Conservation (phyloP, 495 filamentous ascomycete species). For the Penicillium diatomitis region DNA sequence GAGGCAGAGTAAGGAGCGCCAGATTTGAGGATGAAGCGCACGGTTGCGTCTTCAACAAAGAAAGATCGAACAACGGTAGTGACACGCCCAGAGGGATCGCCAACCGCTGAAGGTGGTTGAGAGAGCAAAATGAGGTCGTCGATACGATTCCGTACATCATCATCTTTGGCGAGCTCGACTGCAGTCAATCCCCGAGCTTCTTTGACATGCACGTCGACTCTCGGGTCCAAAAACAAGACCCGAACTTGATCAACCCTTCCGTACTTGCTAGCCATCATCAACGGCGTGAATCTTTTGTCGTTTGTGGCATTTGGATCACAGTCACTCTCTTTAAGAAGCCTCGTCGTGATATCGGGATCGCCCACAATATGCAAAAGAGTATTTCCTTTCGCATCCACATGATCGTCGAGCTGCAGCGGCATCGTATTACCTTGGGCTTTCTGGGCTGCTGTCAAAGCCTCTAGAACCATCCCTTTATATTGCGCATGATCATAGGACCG, state of each 20-base stretch:
- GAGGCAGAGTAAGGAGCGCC: constrained; percentile 46
- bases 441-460: constrained; percentile 66
- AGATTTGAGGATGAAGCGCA: constrained; percentile 89
- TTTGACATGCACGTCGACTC: constrained; percentile 77
- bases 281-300: constrained; percentile 86
- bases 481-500: constrained; percentile 89
- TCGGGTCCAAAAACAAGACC: constrained; percentile 72
- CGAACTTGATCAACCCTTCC: constrained; percentile 89
- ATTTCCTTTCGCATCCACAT: constrained; percentile 88
- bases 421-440: constrained; percentile 64
- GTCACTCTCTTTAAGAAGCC: constrained; percentile 74
- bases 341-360: constrained; percentile 65
- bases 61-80: constrained; percentile 95
- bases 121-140: constrained; percentile 87
- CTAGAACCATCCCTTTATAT: constrained; percentile 77
- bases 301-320: constrained; percentile 93
- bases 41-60: constrained; percentile 93
- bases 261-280: constrained; percentile 99
- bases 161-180: constrained; percentile 95
- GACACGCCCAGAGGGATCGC: constrained; percentile 63
- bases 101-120: constrained; percentile 36
- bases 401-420: constrained; percentile 82
- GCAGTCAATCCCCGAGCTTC: constrained; percentile 88
- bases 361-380: constrained; percentile 89
- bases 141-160: constrained; percentile 91